These are phyloP conservation scores for Candida manassasensis DNA, from an alignment of 805 yeast species.

Conservation along the genomic window DNA sequence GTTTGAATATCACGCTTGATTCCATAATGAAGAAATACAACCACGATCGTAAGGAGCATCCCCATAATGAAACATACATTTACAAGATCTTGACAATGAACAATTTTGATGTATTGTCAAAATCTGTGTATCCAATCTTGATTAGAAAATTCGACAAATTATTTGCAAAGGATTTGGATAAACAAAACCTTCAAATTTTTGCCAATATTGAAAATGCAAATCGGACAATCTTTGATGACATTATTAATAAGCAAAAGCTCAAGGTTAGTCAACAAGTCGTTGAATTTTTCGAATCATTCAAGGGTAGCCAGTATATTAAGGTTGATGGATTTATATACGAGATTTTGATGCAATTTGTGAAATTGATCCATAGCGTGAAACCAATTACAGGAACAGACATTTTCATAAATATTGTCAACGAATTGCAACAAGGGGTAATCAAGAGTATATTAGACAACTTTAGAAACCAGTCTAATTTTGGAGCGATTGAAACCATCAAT, in stretches of 20 bases:
- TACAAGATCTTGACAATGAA: slow-evolving; percentile 42
- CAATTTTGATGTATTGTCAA: slow-evolving; percentile 34
- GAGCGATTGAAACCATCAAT: slow-evolving; percentile 19
- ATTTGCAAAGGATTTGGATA: slow-evolving; percentile 31
- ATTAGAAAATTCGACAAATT: slow-evolving; percentile 29
- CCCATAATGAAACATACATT: slow-evolving; percentile 15
- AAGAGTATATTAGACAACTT: slow-evolving; percentile 29
- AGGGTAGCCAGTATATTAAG: slow-evolving; percentile 9
- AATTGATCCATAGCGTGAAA: slow-evolving; percentile 33
- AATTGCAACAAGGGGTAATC: slow-evolving; percentile 33
- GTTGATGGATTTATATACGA: slow-evolving; percentile 39
- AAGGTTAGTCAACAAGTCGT: slow-evolving; percentile 27
- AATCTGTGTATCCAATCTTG: slow-evolving; percentile 27
- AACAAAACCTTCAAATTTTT: slow-evolving; percentile 35
- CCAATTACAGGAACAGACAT: slow-evolving; percentile 36
- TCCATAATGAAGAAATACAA: slow-evolving; percentile 37
- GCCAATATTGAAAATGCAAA: slow-evolving; percentile 39
- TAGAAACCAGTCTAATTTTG: slow-evolving; percentile 14
- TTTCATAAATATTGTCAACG: slow-evolving; percentile 32
- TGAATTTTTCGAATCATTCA: slow-evolving; percentile 17
- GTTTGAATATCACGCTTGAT: slow-evolving; percentile 36
- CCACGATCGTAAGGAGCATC: slow-evolving; percentile 16
- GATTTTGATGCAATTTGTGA: slow-evolving; percentile 37
- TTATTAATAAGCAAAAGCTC: slow-evolving; percentile 31
- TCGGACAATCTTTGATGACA: slow-evolving; percentile 36